Conservation (phyloP, 1,284 basidiomycete genomes). For the Hortiboletus rubellus region DNA sequence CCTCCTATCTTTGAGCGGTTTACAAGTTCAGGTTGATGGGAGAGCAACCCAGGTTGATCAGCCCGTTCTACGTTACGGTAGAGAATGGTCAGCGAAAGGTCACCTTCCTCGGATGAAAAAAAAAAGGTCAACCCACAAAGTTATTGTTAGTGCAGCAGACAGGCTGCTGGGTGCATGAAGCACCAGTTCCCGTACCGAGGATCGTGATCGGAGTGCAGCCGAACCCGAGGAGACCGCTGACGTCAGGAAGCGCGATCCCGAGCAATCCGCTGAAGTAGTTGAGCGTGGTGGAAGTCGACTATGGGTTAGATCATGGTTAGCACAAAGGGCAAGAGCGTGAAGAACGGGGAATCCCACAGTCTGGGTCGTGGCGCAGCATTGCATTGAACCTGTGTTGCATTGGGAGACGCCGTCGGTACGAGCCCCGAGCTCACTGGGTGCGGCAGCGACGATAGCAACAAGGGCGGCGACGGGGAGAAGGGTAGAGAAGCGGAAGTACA, state of each 20-base stretch:
- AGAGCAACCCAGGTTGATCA: constrained; percentile 18
- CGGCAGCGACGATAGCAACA: neutral
- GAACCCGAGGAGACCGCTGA: constrained; percentile 3
- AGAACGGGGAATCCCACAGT: neutral
- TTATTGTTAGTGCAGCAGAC: constrained; percentile 17
- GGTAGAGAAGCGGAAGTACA: neutral
- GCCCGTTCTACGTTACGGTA: neutral
- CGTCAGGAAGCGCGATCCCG: neutral
- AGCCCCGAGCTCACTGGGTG: neutral
- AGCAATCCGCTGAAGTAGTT: neutral
- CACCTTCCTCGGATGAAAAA: neutral
- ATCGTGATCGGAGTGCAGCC: constrained; percentile 1
- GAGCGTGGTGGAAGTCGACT: neutral
- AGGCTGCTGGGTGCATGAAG: constrained; percentile 7
- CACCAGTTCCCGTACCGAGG: neutral
- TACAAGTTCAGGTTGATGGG: constrained; percentile 6
- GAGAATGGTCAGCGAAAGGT: neutral
- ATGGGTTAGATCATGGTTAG: neutral
- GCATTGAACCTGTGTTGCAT: constrained; percentile 7
- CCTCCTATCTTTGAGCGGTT: neutral
- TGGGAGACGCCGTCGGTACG: neutral
- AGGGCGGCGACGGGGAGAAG: too few species aligned
- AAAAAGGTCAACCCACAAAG: constrained; percentile 4
- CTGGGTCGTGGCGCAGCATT: constrained; percentile 11
- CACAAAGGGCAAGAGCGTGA: too few species aligned